phyloP scores from a whole-genome alignment of 495 filamentous ascomycete species.

The Choiromyces venosus region DNA sequence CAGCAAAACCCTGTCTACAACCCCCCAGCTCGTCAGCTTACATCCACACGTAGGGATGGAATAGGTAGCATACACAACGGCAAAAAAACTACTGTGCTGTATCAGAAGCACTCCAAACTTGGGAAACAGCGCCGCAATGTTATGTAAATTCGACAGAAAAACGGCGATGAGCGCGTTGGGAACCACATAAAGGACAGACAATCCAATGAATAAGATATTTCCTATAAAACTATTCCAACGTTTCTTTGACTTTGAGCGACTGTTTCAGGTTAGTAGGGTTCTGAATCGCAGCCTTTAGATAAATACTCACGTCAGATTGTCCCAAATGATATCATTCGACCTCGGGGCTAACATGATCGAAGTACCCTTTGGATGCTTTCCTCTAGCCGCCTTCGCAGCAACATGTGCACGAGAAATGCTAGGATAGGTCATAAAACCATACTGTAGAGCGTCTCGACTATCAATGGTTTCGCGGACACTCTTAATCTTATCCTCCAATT shows the following conservation, averaged over 20 bases:
- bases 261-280: constrained; percentile 10
- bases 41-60: neutral
- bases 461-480: constrained; percentile 75
- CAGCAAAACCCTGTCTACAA: constrained; percentile 71
- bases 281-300: constrained; percentile 39
- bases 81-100: constrained; percentile 62
- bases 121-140: constrained; percentile 28
- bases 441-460: constrained; percentile 77
- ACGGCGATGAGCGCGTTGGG: constrained; percentile 94
- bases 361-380: constrained; percentile 75
- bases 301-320: constrained; percentile 64
- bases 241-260: constrained; percentile 50
- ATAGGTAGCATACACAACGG: constrained; percentile 53
- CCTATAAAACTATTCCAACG: constrained; percentile 69
- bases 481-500: constrained; percentile 77
- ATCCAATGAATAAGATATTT: constrained; percentile 69
- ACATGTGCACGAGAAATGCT: constrained; percentile 81
- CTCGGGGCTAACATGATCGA: constrained; percentile 72
- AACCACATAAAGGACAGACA: constrained; percentile 86
- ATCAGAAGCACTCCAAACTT: constrained; percentile 61
- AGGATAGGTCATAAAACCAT: constrained; percentile 90
- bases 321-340: constrained; percentile 93
- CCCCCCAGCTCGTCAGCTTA: neutral
- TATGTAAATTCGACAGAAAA: constrained; percentile 72
- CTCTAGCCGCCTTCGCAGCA: constrained; percentile 72